Base-by-base conservation (phyloP, 2,329 filamentous ascomycete species). In the Fusarium zealandicum region DNA sequence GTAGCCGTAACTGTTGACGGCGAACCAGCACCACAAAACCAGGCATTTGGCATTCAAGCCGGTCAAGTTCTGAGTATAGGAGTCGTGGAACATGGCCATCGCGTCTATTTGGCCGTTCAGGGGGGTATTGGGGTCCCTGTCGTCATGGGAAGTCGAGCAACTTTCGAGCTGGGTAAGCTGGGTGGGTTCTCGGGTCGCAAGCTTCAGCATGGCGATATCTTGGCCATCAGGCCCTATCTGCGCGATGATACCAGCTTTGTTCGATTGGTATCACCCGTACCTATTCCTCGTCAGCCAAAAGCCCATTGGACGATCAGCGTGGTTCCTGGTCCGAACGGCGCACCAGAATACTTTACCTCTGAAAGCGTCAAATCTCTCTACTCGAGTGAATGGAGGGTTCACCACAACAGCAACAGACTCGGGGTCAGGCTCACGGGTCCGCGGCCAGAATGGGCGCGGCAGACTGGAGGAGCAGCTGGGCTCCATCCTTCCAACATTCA, bases 401-500 rank as follows among this genome's bases (percentile, higher is more conserved):
- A 75, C 10, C 70, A 77, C 61, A 78, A 78, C 49, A 75, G 72
- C 40, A 77, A 75, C 31, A 69, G 76, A 1, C 65, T 72, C 3
- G 76, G 76, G 1, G 69, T 78, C 5, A 70, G 75, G 2, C 69
- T 78, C 3, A 67, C 66, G 0, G 76, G 76, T 0, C 73, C 75
- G 1, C 64, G 62, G 14, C 73, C 72, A 1, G 54, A 73, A 36
- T 78, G 75, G 75, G 69, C 73, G 3, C 69, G 75, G 11, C 43
- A 58, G 5, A 70, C 69, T 2, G 75, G 76, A 3, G 75, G 73
- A 2, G 69, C 72, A 28, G 76, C 70, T 3, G 74, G 74, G 0
- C 59, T 75, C 6, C 76, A 78, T 40, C 75, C 76, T 0, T 76
- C 72, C n/a, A 78, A 78, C 22, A 71, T 77, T 16, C 69, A 74